phyloP scores from a whole-genome alignment of 257 asterid species.

The Primulina huaijiensis region DNA sequence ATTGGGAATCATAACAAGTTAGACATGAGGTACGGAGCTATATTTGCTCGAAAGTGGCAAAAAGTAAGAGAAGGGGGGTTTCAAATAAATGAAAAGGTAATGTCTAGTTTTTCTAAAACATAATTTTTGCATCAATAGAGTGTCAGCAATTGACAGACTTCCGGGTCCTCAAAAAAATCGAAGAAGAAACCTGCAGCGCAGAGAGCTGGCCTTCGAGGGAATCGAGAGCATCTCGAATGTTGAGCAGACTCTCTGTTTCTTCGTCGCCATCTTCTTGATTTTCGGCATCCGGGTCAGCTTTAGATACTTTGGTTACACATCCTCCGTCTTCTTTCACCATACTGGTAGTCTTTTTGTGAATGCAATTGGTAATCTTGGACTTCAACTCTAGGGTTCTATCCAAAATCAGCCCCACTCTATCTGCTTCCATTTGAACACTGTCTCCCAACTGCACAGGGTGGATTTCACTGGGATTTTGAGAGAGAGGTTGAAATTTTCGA shows the following conservation, averaged over 20 bases:
- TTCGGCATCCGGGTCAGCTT: constrained; percentile 14
- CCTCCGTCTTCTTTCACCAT: constrained; percentile 21
- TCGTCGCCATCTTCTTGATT: constrained; percentile 26
- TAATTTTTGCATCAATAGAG: background rate
- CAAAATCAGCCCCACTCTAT: constrained; percentile 40
- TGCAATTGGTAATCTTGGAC: constrained; percentile 37
- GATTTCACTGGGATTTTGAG: background rate
- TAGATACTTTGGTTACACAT: constrained; percentile 7
- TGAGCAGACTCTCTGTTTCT: constrained; percentile 39
- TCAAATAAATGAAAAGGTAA: background rate
- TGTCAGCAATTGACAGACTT: background rate
- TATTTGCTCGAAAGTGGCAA: too few species aligned
- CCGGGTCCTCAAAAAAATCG: background rate
- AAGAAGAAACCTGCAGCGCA: constrained; percentile 40
- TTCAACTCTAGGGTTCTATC: constrained; percentile 41
- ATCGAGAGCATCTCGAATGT: constrained; percentile 47
- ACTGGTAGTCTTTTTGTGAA: constrained; percentile 22
- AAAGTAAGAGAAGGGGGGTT: background rate
- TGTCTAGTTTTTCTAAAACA: background rate
- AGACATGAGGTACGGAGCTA: too few species aligned
- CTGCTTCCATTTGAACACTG: constrained; percentile 37
- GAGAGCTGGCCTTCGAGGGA: constrained; percentile 47
- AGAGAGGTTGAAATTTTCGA: background rate
- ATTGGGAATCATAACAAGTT: too few species aligned
- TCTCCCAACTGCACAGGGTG: background rate